These are phyloP conservation scores for Parathielavia hyrcaniae DNA, from an alignment of 495 filamentous ascomycete genomes.

Conservation along the genomic window DNA sequence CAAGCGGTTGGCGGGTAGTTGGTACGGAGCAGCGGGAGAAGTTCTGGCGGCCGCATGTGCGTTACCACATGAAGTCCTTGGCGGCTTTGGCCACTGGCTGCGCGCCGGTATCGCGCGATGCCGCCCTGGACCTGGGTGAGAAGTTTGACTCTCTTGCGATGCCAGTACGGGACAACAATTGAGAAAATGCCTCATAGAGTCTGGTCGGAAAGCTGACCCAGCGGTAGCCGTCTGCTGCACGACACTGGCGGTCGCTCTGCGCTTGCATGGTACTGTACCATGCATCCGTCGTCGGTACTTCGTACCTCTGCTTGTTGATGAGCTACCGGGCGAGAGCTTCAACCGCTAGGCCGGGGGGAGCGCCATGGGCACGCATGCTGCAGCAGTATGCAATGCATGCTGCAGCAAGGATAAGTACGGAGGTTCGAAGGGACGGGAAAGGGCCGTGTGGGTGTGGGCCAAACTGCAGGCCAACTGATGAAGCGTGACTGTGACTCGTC, in stretches of 20 bases:
- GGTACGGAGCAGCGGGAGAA: too few species aligned
- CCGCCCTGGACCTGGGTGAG: slow-evolving; percentile 2
- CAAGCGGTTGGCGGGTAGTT: slow-evolving; percentile 2
- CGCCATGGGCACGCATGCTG: slow-evolving; percentile 4
- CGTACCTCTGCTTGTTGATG: slow-evolving; percentile 5
- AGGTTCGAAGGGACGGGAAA: not conserved
- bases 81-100: slow-evolving; percentile 9
- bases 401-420: slow-evolving; percentile 4
- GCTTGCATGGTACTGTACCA: not conserved
- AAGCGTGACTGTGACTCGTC: not conserved
- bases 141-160: not conserved
- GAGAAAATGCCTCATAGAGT: slow-evolving; percentile 23
- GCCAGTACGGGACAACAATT: not conserved
- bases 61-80: slow-evolving; percentile 8
- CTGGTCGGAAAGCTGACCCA: not conserved
- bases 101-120: not conserved
- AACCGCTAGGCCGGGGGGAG: not conserved
- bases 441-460: not conserved
- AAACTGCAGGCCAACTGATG: not conserved
- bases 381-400: slow-evolving; percentile 12
- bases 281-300: too few species aligned
- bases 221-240: slow-evolving; percentile 14
- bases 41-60: slow-evolving; percentile 12
- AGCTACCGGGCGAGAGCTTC: not conserved
- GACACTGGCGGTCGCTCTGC: slow-evolving; percentile 13